Evolutionary conservation across 2,329 filamentous ascomycete genomes (phyloP).

Genomic region (Dactylellina drechsleri): DNA sequence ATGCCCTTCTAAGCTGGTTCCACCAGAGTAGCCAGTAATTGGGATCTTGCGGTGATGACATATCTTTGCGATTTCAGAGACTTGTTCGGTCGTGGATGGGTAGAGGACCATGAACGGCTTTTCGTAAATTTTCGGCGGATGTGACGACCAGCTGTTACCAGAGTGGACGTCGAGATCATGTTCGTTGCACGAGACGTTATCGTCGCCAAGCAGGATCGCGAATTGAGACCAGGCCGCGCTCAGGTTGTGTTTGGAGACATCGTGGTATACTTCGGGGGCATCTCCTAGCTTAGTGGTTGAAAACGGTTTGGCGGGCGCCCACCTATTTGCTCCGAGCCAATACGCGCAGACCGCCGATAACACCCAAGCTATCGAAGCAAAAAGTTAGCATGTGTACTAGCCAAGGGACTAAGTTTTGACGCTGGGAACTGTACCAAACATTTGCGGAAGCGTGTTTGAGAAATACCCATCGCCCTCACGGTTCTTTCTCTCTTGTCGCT

Average conservation of each 20-base stretch:
- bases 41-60: conserved; percentile 84
- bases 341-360: conserved; percentile 66
- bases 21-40: conserved; percentile 86
- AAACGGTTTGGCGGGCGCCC: conserved; percentile 65
- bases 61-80: conserved; percentile 86
- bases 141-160: conserved; percentile 72
- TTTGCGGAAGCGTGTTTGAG: conserved; percentile 66
- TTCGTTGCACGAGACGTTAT: conserved; percentile 72
- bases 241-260: conserved; percentile 71
- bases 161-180: conserved; percentile 69
- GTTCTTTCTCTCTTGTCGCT: conserved; percentile 58
- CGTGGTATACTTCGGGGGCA: conserved; percentile 67
- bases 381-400: conserved; percentile 3
- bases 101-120: conserved; percentile 76
- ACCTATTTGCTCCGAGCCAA: conserved; percentile 68
- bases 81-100: conserved; percentile 80
- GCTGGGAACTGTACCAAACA: conserved; percentile 65
- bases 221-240: conserved; percentile 78
- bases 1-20: conserved; percentile 89
- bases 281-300: conserved; percentile 71
- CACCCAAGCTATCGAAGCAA: conserved; percentile 55
- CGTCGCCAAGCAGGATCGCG: conserved; percentile 71
- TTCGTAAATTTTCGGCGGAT: conserved; percentile 65
- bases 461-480: conserved; percentile 60
- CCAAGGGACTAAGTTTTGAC: neutral